Conservation (phyloP, 257 asterid genomes). For the Plantago elongata region DNA sequence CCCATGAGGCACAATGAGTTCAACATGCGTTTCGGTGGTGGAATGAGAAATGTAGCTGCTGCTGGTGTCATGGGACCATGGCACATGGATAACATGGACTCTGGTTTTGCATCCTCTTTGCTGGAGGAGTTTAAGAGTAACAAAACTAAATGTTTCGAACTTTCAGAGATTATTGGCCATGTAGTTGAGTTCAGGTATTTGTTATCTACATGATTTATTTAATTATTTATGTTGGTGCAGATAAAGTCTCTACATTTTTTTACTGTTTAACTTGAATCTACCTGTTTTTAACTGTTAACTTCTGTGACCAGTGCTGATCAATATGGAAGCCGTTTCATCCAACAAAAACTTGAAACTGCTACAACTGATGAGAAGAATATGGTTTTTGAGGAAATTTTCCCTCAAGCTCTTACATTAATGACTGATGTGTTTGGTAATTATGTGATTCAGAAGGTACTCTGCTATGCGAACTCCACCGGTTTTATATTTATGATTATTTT, state of each 20-base stretch:
- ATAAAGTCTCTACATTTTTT: constrained; percentile 15
- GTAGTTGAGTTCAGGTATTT: constrained; percentile 90
- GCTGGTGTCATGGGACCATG: constrained; percentile 76
- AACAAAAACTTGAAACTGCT: constrained; percentile 95
- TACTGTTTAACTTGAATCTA: background rate
- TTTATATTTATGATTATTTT: constrained; percentile 4
- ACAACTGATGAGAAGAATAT: constrained; percentile 79
- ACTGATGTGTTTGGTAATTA: constrained; percentile 97
- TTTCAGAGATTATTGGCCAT: constrained; percentile 81
- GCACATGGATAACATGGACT: constrained; percentile 76
- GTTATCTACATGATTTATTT: background rate
- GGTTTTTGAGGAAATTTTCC: constrained; percentile 84
- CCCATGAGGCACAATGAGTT: constrained; percentile 81
- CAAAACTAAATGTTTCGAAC: constrained; percentile 83
- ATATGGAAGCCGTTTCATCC: constrained; percentile 97
- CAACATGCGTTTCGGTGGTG: constrained; percentile 55
- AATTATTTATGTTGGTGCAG: constrained; percentile 7
- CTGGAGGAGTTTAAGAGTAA: constrained; percentile 96
- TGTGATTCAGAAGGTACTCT: constrained; percentile 83
- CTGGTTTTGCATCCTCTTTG: constrained; percentile 55
- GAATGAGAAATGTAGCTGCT: constrained; percentile 63
- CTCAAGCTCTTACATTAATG: constrained; percentile 82
- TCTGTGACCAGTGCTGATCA: constrained; percentile 66
- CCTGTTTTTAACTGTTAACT: constrained; percentile 8
- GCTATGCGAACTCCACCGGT: background rate